Evolutionary conservation across 805 yeast species (phyloP), one percentile per base, ranked within the genome.

Genomic region (Cyberlindnera japonica): DNA sequence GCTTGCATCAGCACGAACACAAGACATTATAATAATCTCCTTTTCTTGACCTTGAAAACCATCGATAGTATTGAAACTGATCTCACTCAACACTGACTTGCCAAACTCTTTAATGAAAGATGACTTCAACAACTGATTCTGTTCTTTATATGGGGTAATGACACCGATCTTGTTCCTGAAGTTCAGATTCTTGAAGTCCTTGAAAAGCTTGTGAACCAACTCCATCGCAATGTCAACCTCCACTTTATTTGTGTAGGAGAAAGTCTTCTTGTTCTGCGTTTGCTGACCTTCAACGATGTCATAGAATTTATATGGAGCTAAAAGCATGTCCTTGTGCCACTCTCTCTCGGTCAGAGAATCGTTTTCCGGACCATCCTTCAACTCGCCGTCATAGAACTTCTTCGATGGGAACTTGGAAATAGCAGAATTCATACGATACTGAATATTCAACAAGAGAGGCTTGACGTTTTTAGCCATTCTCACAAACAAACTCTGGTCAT

Each of bases 31-130:
- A 47, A 93, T 87, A 34, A 93, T 78, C 48, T 91, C 97, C 61
- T 91, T 93, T 58, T 93, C 99, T 62, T 93, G 98, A 48, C 96
- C 97, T 67, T 89, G 99, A 59, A 90, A 93, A 1, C 98, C 99
- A 71, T 93, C 99, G 45, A 93, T 89, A 0, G 99, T 88, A 57
- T 90, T 89, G 64, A 93, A 89, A 57, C 86, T 95, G 35, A 95
- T 78, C 38, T 76, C 81, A 22, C 75, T 71, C 15, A 73, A 59
- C 24, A 91, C 82, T 4, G 66, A 55, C 3, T 66, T 66, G 10
- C 98, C 98, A 54, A 74, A 83, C 39, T 67, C 66, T 13, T 67
- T 65, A 6, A 65, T 59, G 54, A 93, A 91, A 1, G 70, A 61
- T 15, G 72, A 69, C 48, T 75, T 75, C 42, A 93, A 56, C 2